Percentiles rank a stretch among this genome's conserved stretches.
These are phyloP conservation scores for Leptoxyphium fumago DNA, from an alignment of 2,329 filamentous ascomycete species.

Conservation along the genomic window DNA sequence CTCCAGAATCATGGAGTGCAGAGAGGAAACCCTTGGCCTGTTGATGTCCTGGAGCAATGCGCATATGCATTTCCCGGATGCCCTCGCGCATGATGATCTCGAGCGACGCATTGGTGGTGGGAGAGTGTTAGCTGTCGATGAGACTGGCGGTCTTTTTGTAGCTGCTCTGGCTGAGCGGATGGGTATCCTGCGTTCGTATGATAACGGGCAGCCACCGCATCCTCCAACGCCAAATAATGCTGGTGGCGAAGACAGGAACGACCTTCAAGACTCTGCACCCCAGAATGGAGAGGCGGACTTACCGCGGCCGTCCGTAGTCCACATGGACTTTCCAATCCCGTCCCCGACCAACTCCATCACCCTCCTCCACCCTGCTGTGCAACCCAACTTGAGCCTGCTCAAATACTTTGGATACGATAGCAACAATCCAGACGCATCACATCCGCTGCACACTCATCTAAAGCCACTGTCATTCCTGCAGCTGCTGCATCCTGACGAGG, in stretches of 20 bases:
- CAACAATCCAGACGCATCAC: conserved; percentile 44
- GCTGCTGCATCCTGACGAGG: conserved; percentile 60
- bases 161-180: conserved; percentile 79
- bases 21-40: conserved; percentile 69
- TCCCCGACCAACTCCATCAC: conserved; percentile 63
- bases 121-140: conserved; percentile 72
- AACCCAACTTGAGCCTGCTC: conserved; percentile 75
- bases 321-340: conserved; percentile 43
- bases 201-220: neutral
- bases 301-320: conserved; percentile 20
- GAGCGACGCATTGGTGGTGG: conserved; percentile 30
- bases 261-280: conserved; percentile 2
- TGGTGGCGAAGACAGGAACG: neutral
- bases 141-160: conserved; percentile 69
- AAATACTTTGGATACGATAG: conserved; percentile 83
- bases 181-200: conserved; percentile 45
- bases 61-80: conserved; percentile 41
- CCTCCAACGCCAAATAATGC: conserved; percentile 3
- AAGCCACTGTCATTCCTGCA: conserved; percentile 85
- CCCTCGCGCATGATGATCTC: conserved; percentile 19
- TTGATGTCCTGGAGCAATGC: conserved; percentile 83
- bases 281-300: conserved; percentile 1
- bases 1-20: conserved; percentile 66
- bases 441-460: conserved; percentile 71
- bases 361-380: conserved; percentile 63